Conservation (phyloP, 192 early-diverging fungal genomes). For the Umbelopsis sp. region DNA sequence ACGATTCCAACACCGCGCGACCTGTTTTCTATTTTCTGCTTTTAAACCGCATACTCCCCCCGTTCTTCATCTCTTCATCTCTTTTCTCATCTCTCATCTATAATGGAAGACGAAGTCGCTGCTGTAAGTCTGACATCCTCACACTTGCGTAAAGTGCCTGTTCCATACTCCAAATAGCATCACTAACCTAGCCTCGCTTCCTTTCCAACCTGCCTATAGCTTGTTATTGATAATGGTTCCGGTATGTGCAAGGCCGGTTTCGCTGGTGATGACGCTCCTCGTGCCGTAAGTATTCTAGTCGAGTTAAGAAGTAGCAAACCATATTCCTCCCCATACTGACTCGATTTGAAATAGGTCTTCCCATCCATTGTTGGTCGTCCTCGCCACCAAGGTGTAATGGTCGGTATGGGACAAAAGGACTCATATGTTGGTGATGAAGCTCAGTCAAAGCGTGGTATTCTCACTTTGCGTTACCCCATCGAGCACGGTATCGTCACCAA, state of each 20-base stretch:
- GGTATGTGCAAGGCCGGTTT: constrained; percentile 96
- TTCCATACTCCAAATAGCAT: background rate
- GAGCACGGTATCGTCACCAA: constrained; percentile 93
- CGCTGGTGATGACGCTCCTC: constrained; percentile 89
- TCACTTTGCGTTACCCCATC: constrained; percentile 87
- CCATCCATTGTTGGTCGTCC: constrained; percentile 87
- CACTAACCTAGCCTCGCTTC: constrained; percentile 15
- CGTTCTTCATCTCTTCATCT: constrained; percentile 11
- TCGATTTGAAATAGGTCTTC: constrained; percentile 53
- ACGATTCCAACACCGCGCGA: constrained; percentile 13
- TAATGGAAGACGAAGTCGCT: constrained; percentile 82
- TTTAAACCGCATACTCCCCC: constrained; percentile 2
- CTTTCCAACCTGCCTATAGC: constrained; percentile 42
- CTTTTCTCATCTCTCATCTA: constrained; percentile 23
- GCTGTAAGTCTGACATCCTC: constrained; percentile 60
- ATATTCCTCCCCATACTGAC: too few relatives aligned
- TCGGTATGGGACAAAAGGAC: constrained; percentile 92
- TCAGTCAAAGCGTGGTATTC: constrained; percentile 88
- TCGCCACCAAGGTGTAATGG: constrained; percentile 88
- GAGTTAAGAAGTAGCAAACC: background rate
- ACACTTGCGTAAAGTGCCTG: background rate
- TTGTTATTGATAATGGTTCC: constrained; percentile 93
- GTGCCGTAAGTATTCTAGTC: constrained; percentile 64
- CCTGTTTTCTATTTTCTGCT: constrained; percentile 5
- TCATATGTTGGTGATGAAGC: constrained; percentile 92